These are phyloP conservation scores for Colletotrichum karsti DNA, from an alignment of 2,329 filamentous ascomycete genomes.

Conservation along the genomic window DNA sequence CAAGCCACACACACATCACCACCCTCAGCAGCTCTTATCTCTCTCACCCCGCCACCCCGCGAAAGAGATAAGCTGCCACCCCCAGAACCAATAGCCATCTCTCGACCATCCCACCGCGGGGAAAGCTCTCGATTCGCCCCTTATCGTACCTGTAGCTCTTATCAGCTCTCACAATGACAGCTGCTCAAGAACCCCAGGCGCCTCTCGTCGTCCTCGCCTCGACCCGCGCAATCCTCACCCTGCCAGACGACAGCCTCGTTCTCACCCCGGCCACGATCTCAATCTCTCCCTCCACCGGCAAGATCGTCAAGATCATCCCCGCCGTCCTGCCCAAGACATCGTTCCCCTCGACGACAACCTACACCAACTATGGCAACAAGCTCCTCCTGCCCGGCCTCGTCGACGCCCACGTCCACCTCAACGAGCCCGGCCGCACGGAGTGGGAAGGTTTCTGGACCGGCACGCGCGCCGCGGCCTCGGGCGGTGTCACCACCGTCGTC, in stretches of 20 bases:
- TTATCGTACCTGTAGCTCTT: slow-evolving; percentile 7
- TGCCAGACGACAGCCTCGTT: slow-evolving; percentile 66
- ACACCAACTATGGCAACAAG: slow-evolving; percentile 85
- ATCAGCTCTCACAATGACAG: slow-evolving; percentile 39
- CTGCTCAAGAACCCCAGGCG: slow-evolving; percentile 37
- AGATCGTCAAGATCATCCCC: slow-evolving; percentile 80
- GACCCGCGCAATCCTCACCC: slow-evolving; percentile 81
- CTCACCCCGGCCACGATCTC: slow-evolving; percentile 86
- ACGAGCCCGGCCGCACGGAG: slow-evolving; percentile 95
- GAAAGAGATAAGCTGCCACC: slow-evolving; percentile 16
- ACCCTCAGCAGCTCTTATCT: background rate
- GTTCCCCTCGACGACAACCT: slow-evolving; percentile 78
- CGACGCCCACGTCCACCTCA: slow-evolving; percentile 96
- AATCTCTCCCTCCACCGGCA: slow-evolving; percentile 81
- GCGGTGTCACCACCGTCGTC: slow-evolving; percentile 94
- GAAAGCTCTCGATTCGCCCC: slow-evolving; percentile 1
- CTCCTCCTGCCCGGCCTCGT: slow-evolving; percentile 91
- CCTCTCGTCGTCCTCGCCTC: slow-evolving; percentile 81
- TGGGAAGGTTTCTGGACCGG: slow-evolving; percentile 99
- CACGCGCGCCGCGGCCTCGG: slow-evolving; percentile 91
- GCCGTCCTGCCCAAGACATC: slow-evolving; percentile 76
- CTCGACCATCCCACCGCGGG: background rate
- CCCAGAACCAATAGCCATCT: background rate
- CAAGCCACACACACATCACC: background rate
- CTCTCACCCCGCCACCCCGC: slow-evolving; percentile 11